Conservation (phyloP, 768 basidiomycete species). For the Dacryopinax primogenitus region DNA sequence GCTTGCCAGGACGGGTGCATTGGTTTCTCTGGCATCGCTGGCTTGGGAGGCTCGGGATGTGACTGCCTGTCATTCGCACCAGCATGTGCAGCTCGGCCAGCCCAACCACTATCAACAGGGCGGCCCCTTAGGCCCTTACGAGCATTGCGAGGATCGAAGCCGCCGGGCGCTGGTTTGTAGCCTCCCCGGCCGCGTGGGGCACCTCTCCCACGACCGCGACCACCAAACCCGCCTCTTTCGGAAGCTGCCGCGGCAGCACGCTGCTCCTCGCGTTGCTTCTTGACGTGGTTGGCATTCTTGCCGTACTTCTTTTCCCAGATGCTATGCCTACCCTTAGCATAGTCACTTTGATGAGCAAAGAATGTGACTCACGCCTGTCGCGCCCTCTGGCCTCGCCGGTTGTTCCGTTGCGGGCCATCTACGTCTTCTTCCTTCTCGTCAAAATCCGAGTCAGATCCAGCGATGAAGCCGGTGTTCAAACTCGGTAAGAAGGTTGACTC, state of each 20-base stretch:
- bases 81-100: conserved; percentile 10
- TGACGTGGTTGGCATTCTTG: conserved; percentile 78
- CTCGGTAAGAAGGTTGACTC: conserved; percentile 72
- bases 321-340: conserved; percentile 32
- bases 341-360: conserved; percentile 4
- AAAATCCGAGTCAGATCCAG: conserved; percentile 65
- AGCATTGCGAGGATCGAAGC: neutral
- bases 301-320: conserved; percentile 99
- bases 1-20: conserved; percentile 97
- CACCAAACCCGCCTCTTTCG: neutral
- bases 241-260: neutral
- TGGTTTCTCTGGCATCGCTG: conserved; percentile 28
- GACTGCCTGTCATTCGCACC: neutral
- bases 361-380: conserved; percentile 65
- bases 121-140: neutral
- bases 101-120: conserved; percentile 9
- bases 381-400: conserved; percentile 87
- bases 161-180: neutral
- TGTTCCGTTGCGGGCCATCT: conserved; percentile 48
- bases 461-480: conserved; percentile 71
- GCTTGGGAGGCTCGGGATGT: conserved; percentile 8
- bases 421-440: conserved; percentile 43
- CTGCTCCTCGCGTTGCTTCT: conserved; percentile 36
- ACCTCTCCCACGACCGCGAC: conserved; percentile 12
- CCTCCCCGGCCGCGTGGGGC: conserved; percentile 20